A percentile compares a stretch with the other conserved stretches of the same genome.
Evolutionary conservation across 208 protist genomes (phyloP).

Genomic region (Endotrypanum monterogeii): DNA sequence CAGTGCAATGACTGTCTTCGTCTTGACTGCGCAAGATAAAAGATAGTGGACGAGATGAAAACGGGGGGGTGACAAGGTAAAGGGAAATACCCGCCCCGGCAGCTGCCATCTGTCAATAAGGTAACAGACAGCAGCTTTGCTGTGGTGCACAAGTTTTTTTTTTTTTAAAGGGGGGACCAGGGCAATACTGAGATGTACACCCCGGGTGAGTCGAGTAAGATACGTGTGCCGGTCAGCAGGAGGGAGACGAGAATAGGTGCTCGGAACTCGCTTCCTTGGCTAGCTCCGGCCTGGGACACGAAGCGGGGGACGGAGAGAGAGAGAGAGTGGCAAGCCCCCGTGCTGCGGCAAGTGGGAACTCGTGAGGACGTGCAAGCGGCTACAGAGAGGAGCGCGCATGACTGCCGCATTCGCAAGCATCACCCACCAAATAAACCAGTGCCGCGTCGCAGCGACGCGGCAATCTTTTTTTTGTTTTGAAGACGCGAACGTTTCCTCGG

Average conservation of each 20-base stretch:
- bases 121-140: not conserved
- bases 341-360: not conserved
- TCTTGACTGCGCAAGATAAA: not conserved
- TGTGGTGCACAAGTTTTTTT: too few species aligned
- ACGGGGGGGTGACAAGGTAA: not conserved
- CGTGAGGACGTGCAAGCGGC: not conserved
- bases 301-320: not conserved
- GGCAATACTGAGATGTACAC: not conserved
- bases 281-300: not conserved
- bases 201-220: not conserved
- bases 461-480: not conserved
- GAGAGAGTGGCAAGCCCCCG: not conserved
- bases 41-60: not conserved
- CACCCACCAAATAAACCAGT: not conserved
- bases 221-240: not conserved
- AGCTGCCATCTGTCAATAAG: not conserved
- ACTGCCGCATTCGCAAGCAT: not conserved
- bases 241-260: slow-evolving; percentile 3
- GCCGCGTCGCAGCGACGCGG: not conserved
- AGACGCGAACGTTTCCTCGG: not conserved
- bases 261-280: not conserved
- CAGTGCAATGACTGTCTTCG: not conserved
- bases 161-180: not conserved
- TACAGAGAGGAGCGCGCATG: too few species aligned
- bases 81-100: not conserved